Percentiles rank a stretch among this genome's conserved stretches.
Conservation (phyloP, 1,139 yeast species). For the Protomyces lactucae-debilis region DNA sequence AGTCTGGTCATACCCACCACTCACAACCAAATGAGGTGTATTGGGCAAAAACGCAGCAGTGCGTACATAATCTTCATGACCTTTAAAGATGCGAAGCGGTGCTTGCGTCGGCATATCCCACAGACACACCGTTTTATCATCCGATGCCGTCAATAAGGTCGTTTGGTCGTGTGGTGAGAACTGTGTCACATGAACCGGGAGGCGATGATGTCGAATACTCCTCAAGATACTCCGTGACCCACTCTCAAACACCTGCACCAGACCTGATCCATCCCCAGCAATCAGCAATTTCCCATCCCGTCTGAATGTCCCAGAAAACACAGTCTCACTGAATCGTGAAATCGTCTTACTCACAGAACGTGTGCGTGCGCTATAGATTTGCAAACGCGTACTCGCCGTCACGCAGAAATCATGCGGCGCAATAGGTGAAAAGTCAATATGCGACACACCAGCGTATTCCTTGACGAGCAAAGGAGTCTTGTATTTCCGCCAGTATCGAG, state of each 20-base stretch:
- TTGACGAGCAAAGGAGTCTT: constrained; percentile 81
- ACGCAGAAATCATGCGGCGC: constrained; percentile 91
- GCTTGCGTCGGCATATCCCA: constrained; percentile 78
- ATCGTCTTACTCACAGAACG: constrained; percentile 85
- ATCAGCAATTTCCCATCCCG: constrained; percentile 76
- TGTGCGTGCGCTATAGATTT: constrained; percentile 85
- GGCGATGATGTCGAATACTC: constrained; percentile 71
- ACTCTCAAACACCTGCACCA: constrained; percentile 76
- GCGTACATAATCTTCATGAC: constrained; percentile 85
- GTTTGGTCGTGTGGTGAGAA: constrained; percentile 72
- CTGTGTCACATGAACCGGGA: constrained; percentile 92
- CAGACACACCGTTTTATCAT: constrained; percentile 77
- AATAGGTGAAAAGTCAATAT: constrained; percentile 78
- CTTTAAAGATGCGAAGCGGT: constrained; percentile 64
- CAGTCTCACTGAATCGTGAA: constrained; percentile 86
- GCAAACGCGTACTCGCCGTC: constrained; percentile 85
- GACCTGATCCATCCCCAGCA: constrained; percentile 85
- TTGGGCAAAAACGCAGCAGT: constrained; percentile 69
- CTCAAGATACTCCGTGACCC: constrained; percentile 75
- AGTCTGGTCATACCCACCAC: constrained; percentile 90
- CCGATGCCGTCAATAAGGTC: constrained; percentile 80
- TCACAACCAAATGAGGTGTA: constrained; percentile 62
- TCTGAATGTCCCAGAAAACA: constrained; percentile 76
- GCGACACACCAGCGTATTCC: constrained; percentile 88
- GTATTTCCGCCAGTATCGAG: constrained; percentile 87